Conservation (phyloP, 108 stramenopile species). For the Nitzschia sp. region DNA sequence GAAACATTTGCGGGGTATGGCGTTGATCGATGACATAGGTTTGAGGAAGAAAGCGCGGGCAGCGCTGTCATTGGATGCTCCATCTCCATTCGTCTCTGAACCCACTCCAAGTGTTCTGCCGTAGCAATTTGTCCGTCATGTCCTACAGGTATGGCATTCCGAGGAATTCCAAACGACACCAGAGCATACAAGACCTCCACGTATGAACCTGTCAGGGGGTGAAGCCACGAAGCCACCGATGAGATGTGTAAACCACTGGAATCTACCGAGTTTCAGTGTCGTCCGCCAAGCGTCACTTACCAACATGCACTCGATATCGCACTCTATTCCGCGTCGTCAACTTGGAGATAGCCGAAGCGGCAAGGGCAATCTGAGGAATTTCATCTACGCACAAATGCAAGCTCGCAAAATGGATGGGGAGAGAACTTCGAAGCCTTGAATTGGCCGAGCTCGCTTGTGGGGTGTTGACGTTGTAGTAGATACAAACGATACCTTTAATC, state of each 20-base stretch:
- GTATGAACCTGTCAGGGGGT: constrained; percentile 23
- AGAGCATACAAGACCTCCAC: constrained; percentile 15
- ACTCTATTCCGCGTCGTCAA: constrained; percentile 7
- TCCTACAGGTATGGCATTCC: constrained; percentile 12
- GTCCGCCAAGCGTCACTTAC: too few species aligned
- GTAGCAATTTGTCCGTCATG: background rate
- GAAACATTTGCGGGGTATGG: too few species aligned
- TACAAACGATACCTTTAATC: background rate
- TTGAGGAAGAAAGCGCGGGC: background rate
- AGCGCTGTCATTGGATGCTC: constrained; percentile 1
- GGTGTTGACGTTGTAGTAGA: constrained; percentile 5
- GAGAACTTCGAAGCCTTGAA: background rate
- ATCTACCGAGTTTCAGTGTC: too few species aligned
- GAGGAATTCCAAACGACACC: constrained; percentile 24
- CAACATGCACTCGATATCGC: constrained; percentile 20
- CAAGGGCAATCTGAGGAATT: background rate
- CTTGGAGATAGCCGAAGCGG: background rate
- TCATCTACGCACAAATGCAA: constrained; percentile 22
- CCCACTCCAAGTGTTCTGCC: constrained; percentile 10
- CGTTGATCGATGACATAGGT: too few species aligned
- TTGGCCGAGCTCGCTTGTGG: background rate
- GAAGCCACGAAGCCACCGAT: too few species aligned
- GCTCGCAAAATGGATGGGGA: constrained; percentile 11
- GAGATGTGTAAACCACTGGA: too few species aligned
- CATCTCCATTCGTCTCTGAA: constrained; percentile 9